These are phyloP conservation scores for Mucor plumbeus DNA, from an alignment of 371 early-diverging fungal species.

Conservation along the genomic window DNA sequence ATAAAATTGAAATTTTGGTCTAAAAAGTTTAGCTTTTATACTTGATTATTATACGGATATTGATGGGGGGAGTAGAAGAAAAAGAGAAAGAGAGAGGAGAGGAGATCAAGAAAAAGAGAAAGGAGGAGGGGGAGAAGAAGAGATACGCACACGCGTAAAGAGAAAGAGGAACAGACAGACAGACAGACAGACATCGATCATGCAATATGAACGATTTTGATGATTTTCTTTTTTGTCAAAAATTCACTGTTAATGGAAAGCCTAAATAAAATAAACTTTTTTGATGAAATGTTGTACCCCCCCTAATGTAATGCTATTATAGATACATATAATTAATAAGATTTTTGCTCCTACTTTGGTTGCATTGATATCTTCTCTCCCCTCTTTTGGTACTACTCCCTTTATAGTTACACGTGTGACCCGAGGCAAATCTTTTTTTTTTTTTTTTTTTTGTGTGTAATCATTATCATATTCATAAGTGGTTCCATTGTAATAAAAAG, in stretches of 20 bases:
- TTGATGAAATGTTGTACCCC: not conserved
- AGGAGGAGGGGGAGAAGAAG: not conserved
- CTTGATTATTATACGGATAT: not conserved
- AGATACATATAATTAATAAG: not conserved
- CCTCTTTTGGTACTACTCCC: not conserved
- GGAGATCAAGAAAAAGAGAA: not conserved
- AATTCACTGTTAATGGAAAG: not conserved
- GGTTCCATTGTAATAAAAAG: not conserved
- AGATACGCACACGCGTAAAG: not conserved
- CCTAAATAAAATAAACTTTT: conserved; percentile 6
- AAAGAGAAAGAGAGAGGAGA: not conserved
- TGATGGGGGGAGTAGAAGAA: not conserved
- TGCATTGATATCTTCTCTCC: not conserved
- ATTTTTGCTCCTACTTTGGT: not conserved
- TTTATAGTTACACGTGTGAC: not conserved
- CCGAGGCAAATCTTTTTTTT: not conserved
- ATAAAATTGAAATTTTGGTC: not conserved
- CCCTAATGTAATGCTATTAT: not conserved
- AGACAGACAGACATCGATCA: not conserved
- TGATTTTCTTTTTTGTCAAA: not conserved
- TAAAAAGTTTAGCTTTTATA: not conserved
- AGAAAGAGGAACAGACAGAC: not conserved
- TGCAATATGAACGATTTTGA: not conserved
- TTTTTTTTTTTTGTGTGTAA: not conserved
- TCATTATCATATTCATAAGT: not conserved